Evolutionary conservation across 345 rosid genomes (phyloP).

Genomic region (Citrus mangshanensis): DNA sequence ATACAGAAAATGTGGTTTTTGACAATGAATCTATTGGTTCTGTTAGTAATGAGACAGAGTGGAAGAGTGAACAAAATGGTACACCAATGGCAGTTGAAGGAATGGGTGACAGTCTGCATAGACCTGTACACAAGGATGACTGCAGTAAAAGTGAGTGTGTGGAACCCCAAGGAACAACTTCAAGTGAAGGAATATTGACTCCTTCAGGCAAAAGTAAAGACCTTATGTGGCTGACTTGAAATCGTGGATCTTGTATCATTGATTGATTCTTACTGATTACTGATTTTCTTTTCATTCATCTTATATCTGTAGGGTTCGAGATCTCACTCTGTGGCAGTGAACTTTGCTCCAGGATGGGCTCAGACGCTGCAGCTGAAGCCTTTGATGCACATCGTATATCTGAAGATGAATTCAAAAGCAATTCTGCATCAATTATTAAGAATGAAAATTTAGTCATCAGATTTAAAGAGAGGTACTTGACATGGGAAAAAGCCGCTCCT

Average conservation of each 20-base stretch:
- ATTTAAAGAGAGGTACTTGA: constrained; percentile 53
- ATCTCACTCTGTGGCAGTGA: constrained; percentile 83
- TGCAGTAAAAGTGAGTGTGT: constrained; percentile 28
- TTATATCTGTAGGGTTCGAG: constrained; percentile 58
- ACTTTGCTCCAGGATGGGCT: constrained; percentile 73
- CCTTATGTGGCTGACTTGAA: constrained; percentile 11
- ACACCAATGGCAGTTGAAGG: constrained; percentile 35
- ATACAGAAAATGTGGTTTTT: constrained; percentile 20
- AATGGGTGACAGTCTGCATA: constrained; percentile 14
- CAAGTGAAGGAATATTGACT: constrained; percentile 24
- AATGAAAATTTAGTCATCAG: constrained; percentile 68
- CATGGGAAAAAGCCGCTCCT: constrained; percentile 86
- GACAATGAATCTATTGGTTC: constrained; percentile 25
- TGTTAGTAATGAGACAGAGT: constrained; percentile 19
- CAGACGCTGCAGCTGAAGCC: constrained; percentile 65
- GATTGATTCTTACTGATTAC: constrained; percentile 17
- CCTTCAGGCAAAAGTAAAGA: constrained; percentile 38
- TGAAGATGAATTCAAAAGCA: constrained; percentile 56
- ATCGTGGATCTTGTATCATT: neutral
- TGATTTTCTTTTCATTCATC: constrained; percentile 16
- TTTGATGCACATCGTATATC: constrained; percentile 63
- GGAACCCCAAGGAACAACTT: constrained; percentile 33
- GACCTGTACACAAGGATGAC: constrained; percentile 25
- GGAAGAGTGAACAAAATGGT: constrained; percentile 33
- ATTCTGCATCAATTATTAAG: constrained; percentile 50